Evolutionary conservation across 2,329 filamentous ascomycete genomes (phyloP).

Genomic region (Aureobasidium namibiae): DNA sequence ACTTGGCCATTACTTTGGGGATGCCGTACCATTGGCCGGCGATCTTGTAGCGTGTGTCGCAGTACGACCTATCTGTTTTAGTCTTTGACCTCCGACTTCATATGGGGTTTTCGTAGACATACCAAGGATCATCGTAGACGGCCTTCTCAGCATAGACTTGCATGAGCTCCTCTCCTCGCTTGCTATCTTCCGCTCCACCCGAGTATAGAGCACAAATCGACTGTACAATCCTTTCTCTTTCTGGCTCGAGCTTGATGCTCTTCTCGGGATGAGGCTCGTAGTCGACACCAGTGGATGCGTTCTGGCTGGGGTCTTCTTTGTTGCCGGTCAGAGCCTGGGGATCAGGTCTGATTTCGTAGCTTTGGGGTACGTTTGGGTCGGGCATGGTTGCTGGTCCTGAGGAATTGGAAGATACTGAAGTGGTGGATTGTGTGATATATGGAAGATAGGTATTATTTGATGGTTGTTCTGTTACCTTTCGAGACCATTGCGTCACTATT

Average conservation of each 20-base stretch:
- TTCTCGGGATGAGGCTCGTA: constrained; percentile 34
- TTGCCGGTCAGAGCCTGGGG: constrained; percentile 26
- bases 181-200: constrained; percentile 39
- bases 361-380: constrained; percentile 10
- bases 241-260: constrained; percentile 27
- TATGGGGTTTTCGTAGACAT: background rate
- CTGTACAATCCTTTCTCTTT: constrained; percentile 34
- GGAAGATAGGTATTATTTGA: too few species aligned
- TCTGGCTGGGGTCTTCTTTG: constrained; percentile 17
- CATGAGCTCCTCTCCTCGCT: constrained; percentile 43
- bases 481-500: background rate
- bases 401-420: background rate
- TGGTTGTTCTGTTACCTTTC: background rate
- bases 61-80: constrained; percentile 26
- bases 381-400: background rate
- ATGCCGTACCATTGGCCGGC: constrained; percentile 24
- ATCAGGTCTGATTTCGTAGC: constrained; percentile 18
- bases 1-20: constrained; percentile 34
- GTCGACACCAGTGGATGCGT: constrained; percentile 28
- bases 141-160: constrained; percentile 39
- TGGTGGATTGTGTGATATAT: background rate
- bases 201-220: constrained; percentile 39
- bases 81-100: constrained; percentile 36
- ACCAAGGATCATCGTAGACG: constrained; percentile 41
- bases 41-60: constrained; percentile 44